phyloP scores from a whole-genome alignment of 1,284 basidiomycete species.

The Austroboletus novae-zelandiae region DNA sequence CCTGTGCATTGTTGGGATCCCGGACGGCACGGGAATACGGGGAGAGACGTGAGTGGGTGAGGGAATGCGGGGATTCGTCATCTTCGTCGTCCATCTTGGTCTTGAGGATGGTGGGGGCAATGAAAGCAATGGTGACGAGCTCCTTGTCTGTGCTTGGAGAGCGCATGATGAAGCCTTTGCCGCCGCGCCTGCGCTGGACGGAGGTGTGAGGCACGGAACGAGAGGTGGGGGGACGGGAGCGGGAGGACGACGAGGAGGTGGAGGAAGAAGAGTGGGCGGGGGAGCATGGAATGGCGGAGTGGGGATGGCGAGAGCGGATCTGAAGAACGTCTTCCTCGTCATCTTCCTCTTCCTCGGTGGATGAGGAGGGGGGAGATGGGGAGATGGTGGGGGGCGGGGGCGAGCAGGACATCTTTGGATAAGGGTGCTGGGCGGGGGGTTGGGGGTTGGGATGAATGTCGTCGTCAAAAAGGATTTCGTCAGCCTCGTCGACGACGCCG shows the following conservation, averaged over 20 bases:
- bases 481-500: conserved; percentile 35
- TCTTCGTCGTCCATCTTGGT: conserved; percentile 54
- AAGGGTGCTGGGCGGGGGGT: conserved; percentile 12
- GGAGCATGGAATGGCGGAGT: conserved; percentile 15
- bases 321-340: conserved; percentile 32
- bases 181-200: conserved; percentile 1
- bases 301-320: conserved; percentile 25
- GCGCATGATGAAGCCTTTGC: conserved; percentile 32
- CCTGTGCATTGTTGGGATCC: neutral
- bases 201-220: conserved; percentile 12
- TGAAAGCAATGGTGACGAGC: conserved; percentile 88
- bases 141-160: conserved; percentile 47
- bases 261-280: conserved; percentile 38
- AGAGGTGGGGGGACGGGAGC: conserved; percentile 20
- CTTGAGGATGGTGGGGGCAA: conserved; percentile 93
- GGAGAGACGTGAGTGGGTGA: conserved; percentile 11
- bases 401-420: conserved; percentile 3
- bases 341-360: conserved; percentile 31
- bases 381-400: conserved; percentile 24
- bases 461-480: conserved; percentile 33
- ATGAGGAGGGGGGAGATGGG: conserved; percentile 34
- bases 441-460: conserved; percentile 16
- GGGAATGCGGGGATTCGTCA: conserved; percentile 18
- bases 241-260: conserved; percentile 37
- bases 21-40: conserved; percentile 4